These are phyloP conservation scores for Xylariaceae sp. DNA, from an alignment of 2,329 filamentous ascomycete genomes.

Conservation along the genomic window DNA sequence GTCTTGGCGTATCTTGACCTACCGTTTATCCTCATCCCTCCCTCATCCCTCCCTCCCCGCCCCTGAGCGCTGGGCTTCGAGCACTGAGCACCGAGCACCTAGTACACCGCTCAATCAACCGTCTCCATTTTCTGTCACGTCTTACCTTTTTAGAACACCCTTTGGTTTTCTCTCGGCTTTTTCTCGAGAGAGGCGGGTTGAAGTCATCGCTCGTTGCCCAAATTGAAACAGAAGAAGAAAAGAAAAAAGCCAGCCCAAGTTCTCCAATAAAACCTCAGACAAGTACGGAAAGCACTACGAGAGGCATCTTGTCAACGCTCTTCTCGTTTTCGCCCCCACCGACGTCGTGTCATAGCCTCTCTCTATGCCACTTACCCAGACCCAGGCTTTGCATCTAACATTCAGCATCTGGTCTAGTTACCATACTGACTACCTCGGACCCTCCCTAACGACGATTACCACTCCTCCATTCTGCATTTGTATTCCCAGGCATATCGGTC, in stretches of 20 bases:
- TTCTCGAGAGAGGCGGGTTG: slow-evolving; percentile 4
- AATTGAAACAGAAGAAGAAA: neutral
- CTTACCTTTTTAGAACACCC: slow-evolving; percentile 6
- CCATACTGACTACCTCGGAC: slow-evolving; percentile 6
- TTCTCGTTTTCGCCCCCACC: slow-evolving; percentile 7
- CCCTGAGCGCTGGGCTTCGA: slow-evolving; percentile 11
- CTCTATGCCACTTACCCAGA: neutral
- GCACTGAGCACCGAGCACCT: neutral
- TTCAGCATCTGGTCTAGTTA: slow-evolving; percentile 4
- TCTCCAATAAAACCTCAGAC: neutral
- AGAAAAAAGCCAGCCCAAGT: neutral
- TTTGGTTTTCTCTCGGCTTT: slow-evolving; percentile 8
- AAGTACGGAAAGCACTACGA: slow-evolving; percentile 1
- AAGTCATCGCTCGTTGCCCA: slow-evolving; percentile 12
- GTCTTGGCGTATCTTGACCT: slow-evolving; percentile 6
- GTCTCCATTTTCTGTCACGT: neutral
- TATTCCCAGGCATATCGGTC: slow-evolving; percentile 3
- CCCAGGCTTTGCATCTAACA: slow-evolving; percentile 6
- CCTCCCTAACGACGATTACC: slow-evolving; percentile 6
- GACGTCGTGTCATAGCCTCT: slow-evolving; percentile 1
- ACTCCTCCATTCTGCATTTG: slow-evolving; percentile 1
- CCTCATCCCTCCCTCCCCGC: slow-evolving; percentile 1
- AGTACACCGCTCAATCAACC: slow-evolving; percentile 11
- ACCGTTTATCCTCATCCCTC: neutral
- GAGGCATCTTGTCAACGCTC: slow-evolving; percentile 7